A percentile compares a stretch with the other conserved stretches of the same genome.
These are phyloP conservation scores for Calonectria pseudoturangicola DNA, from an alignment of 2,329 filamentous ascomycete species.

Conservation along the genomic window DNA sequence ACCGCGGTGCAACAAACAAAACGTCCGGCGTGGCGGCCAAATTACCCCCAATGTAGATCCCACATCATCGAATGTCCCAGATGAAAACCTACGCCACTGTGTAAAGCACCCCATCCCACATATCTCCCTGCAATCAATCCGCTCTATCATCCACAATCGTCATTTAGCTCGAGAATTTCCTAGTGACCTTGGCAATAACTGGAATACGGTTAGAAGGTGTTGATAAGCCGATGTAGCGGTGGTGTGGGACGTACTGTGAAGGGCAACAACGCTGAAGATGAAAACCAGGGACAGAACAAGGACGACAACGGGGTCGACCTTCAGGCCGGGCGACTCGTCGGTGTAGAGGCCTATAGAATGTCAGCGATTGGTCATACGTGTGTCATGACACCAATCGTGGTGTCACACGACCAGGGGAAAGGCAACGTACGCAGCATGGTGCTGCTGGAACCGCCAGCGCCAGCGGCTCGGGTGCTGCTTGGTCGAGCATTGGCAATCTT, in stretches of 20 bases:
- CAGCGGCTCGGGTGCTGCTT: conserved; percentile 92
- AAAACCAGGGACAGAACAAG: conserved; percentile 97
- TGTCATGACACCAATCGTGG: not conserved
- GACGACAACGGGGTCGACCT: conserved; percentile 98
- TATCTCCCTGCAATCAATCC: conserved; percentile 32
- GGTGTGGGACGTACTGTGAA: conserved; percentile 85
- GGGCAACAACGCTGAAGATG: conserved; percentile 97
- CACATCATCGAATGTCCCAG: conserved; percentile 49
- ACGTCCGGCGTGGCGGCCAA: conserved; percentile 52
- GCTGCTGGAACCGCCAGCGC: conserved; percentile 95
- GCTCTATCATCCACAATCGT: conserved; percentile 37
- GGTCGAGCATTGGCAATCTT: conserved; percentile 95
- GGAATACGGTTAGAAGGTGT: conserved; percentile 46
- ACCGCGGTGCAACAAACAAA: conserved; percentile 55
- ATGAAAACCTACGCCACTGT: conserved; percentile 49
- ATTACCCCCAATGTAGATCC: conserved; percentile 53
- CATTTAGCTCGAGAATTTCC: conserved; percentile 83
- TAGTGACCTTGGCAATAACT: conserved; percentile 97
- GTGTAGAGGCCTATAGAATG: conserved; percentile 88
- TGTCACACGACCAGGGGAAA: conserved; percentile 35
- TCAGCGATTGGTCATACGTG: conserved; percentile 52
- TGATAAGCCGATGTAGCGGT: not conserved
- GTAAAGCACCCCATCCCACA: conserved; percentile 45
- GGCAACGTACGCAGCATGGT: conserved; percentile 93
- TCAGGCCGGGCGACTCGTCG: conserved; percentile 96